Base-by-base conservation (phyloP, 108 stramenopile species). In the Pinguiococcus pyrenoidosus region DNA sequence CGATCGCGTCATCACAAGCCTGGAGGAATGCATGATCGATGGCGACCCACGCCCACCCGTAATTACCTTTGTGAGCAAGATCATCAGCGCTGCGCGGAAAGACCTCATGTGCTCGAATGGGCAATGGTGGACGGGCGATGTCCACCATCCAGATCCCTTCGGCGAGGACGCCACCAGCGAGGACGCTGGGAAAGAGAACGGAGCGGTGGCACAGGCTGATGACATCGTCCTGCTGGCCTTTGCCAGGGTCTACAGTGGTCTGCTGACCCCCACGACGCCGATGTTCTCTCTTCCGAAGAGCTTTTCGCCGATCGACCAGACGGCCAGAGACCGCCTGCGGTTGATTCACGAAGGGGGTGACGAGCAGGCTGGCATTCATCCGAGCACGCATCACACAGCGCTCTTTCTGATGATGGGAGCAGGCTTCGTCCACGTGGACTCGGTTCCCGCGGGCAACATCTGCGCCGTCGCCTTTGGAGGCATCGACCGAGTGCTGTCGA, bases 321-420 rank as follows among this genome's bases (percentile, higher is more conserved):
- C n/a, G n/a, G n/a, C n/a, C n/a, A n/a, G n/a, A n/a, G n/a, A n/a
- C n/a, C n/a, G n/a, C n/a, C n/a, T n/a, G n/a, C n/a, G n/a, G n/a
- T n/a, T n/a, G n/a, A n/a, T n/a, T n/a, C n/a, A n/a, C n/a, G n/a
- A n/a, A n/a, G n/a, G n/a, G n/a, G n/a, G n/a, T n/a, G n/a, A n/a
- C n/a, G n/a, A n/a, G n/a, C n/a, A n/a, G n/a, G n/a, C n/a, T n/a
- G n/a, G n/a, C n/a, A n/a, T n/a, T n/a, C n/a, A n/a, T n/a, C n/a
- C n/a, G n/a, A n/a, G n/a, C n/a, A n/a, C n/a, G n/a, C n/a, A n/a
- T n/a, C n/a, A n/a, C n/a, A n/a, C n/a, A n/a, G 62, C 62, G 10
- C 35, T 66, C 16, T 58, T 49, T 20, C 49, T 71, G 68, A 72
- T 71, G 69, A 71, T 71, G 69, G 67, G 62, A 8, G 58, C 66